phyloP scores from a whole-genome alignment of 148 eudicot genomes.

The Chenopodium album region DNA sequence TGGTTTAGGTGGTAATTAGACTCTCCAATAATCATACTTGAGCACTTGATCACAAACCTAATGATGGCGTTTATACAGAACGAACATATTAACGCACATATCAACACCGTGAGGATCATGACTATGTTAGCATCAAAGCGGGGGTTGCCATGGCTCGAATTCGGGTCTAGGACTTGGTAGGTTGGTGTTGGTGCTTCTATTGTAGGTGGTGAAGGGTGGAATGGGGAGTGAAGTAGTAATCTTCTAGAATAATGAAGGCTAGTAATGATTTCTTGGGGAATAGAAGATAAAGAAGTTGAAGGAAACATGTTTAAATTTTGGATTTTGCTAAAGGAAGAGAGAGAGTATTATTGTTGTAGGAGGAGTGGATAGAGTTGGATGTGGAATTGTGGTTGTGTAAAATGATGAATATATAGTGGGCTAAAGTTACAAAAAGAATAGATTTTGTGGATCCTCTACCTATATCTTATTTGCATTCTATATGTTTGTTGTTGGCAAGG shows the following conservation, averaged over 20 bases:
- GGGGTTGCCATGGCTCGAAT: background rate
- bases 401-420: slow-evolving; percentile 17
- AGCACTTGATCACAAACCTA: slow-evolving; percentile 36
- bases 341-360: background rate
- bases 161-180: slow-evolving; percentile 23
- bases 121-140: slow-evolving; percentile 30
- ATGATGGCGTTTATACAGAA: slow-evolving; percentile 28
- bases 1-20: slow-evolving; percentile 26
- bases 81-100: slow-evolving; percentile 28
- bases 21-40: slow-evolving; percentile 10
- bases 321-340: background rate
- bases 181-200: slow-evolving; percentile 23
- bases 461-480: background rate
- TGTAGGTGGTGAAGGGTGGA: slow-evolving; percentile 16
- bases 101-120: slow-evolving; percentile 27
- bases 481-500: slow-evolving; percentile 8
- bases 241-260: slow-evolving; percentile 28
- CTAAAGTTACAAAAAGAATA: background rate
- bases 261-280: slow-evolving; percentile 10
- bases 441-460: background rate
- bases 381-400: slow-evolving; percentile 6
- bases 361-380: slow-evolving; percentile 9
- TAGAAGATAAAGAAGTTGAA: slow-evolving; percentile 13
- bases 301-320: background rate
- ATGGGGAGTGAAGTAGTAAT: slow-evolving; percentile 22